Base-by-base conservation (phyloP, 2,329 filamentous ascomycete species). In the Leptographium lundbergii region DNA sequence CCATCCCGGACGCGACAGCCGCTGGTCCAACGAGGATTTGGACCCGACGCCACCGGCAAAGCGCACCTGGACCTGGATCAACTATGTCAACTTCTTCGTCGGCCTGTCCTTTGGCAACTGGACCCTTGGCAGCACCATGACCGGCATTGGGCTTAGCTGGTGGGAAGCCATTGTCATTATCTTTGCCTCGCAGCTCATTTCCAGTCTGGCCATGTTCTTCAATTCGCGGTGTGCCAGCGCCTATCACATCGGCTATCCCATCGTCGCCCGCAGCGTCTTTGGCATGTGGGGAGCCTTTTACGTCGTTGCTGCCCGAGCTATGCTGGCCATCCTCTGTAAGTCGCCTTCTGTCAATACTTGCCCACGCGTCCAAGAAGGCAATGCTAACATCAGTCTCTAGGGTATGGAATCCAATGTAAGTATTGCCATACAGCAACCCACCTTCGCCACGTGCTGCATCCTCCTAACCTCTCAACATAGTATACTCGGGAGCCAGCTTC, bases 161-260 rank as follows among this genome's bases (percentile, higher is more conserved):
- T 75, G 73, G 73, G 71, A 74, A 63, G 62, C 69, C 29, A 74
- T 75, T 56, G 48, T 77, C 11, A 72, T 74, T 51, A 75, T 76
- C 61, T 75, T 76, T 62, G 66, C 72, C 45, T 72, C 70, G 39
- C 73, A 75, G 60, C 34, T 71, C 55, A 73, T 77, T 62, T 70
- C 68, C 9, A 74, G 72, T 13, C 63, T 74, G 48, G 72, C 73
- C 54, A 74, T 75, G 69, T 70, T 72, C 58, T 73, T 75, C 67
- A 77, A 76, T 65, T 72, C 72, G 19, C 69, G 74, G 51, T 71
- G 69, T 55, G 73, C 73, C 3, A 69, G 66, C 19, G 68, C 71
- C 14, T 76, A 76, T 60, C 73, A 75, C 62, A 67, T 75, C 54
- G 73, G 71, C 10, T 76, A 73, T 17, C 60, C 60, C 19, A 48